Base-by-base conservation (phyloP, 2,329 filamentous ascomycete genomes). In the Blastomyces parvus region DNA sequence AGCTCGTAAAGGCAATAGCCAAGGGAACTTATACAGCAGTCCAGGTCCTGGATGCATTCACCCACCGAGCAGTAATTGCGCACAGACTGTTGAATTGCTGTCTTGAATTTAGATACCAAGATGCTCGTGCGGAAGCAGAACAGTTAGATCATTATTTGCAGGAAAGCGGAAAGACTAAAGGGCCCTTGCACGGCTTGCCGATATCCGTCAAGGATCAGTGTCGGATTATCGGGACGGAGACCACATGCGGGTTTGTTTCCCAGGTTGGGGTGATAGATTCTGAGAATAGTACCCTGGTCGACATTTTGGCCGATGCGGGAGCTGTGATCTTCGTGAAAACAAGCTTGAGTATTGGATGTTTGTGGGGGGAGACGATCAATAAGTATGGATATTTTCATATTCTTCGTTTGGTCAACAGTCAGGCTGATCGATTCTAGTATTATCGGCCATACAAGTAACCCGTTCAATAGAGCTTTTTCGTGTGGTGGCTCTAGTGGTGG, bases 401-500 rank as follows among this genome's bases (percentile, higher is more conserved):
- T 42, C 40, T n/a, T 19, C 6, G 17, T 58, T 53, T 53, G 30
- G 13, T 22, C 30, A 58, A 40, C 13, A 22, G 30, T 0, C 13
- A 17, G n/a, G 58, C 58, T 60, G 27, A 60, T 40, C 3, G 14
- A 27, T n/a, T 40, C 25, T 25, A 50, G 48, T 40, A 6, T 61
- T n/a, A 52, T 61, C 19, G 59, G 59, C 4, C 59, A 40, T 17
- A 86, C 84, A 0, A 71, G 84, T 25, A 88, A 87, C 69, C 86
- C 87, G 0, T 74, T 76, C 7, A 86, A 87, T 69, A 80, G 84
- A 36, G 86, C 87, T 68, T 80, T 84, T 42, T 87, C 85, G 0
- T 82, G 82, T 25, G 87, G 87, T 19, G 87, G 87, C 9, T 85
- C 82, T 48, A 87, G 84, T 0, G 87, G 87, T 3, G 87, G 87